These are phyloP conservation scores for Xylariaceae sp. DNA, from an alignment of 2,329 filamentous ascomycete species.

Conservation along the genomic window DNA sequence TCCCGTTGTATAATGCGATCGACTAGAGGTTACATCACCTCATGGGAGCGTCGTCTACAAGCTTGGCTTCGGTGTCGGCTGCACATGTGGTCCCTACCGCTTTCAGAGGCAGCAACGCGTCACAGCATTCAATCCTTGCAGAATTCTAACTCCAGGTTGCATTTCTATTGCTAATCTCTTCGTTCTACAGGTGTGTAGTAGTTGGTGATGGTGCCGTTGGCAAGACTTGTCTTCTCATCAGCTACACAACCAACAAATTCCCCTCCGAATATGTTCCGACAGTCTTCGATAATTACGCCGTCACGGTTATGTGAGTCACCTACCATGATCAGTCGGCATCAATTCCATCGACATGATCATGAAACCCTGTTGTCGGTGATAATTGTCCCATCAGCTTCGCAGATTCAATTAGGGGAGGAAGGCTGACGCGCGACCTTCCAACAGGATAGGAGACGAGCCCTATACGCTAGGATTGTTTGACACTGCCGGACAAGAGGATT, in stretches of 20 bases:
- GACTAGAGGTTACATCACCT: constrained; percentile 14
- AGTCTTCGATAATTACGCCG: constrained; percentile 99
- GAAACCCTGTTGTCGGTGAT: neutral
- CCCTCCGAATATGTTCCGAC: constrained; percentile 99
- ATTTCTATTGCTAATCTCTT: constrained; percentile 23
- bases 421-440: constrained; percentile 16
- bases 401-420: constrained; percentile 2
- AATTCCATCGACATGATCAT: neutral
- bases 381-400: neutral
- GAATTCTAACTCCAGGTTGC: constrained; percentile 5
- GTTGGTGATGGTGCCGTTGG: constrained; percentile 99
- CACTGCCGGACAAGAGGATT: constrained; percentile 99
- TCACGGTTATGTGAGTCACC: constrained; percentile 92
- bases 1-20: constrained; percentile 7
- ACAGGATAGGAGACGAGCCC: constrained; percentile 97
- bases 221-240: constrained; percentile 98
- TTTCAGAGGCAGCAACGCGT: constrained; percentile 15
- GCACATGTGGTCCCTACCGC: constrained; percentile 10
- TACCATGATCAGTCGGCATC: neutral
- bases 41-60: constrained; percentile 5
- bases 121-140: constrained; percentile 6
- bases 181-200: constrained; percentile 79
- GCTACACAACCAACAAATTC: constrained; percentile 99
- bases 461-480: constrained; percentile 97
- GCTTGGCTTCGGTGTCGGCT: constrained; percentile 13